Conservation (phyloP, 176 grass and related monocot species). For the Triticum aestivum region DNA sequence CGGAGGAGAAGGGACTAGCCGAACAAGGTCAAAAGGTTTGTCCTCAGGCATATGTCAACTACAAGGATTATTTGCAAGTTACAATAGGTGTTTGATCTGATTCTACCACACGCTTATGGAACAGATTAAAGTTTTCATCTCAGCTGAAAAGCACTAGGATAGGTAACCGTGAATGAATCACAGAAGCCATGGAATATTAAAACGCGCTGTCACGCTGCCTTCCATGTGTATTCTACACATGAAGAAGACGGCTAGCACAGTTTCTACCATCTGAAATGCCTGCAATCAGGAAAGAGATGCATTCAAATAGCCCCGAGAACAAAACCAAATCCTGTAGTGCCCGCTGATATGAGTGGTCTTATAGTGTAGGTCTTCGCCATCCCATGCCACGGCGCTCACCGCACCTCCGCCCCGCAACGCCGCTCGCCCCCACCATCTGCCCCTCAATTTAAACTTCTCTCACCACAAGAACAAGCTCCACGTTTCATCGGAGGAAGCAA, state of each 20-base stretch:
- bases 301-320: neutral
- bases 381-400: no score
- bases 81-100: neutral
- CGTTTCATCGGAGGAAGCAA: no score
- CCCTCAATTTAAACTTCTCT: no score
- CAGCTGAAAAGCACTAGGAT: neutral
- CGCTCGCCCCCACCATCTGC: no score
- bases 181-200: neutral
- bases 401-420: no score
- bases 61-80: neutral
- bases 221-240: neutral
- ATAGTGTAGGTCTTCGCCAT: no score
- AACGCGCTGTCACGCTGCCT: neutral
- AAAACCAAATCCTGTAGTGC: neutral
- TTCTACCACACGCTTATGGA: neutral
- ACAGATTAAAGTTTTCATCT: neutral
- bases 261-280: neutral
- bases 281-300: neutral
- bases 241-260: neutral
- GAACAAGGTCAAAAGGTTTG: neutral
- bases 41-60: neutral
- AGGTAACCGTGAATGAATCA: neutral
- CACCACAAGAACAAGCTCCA: no score
- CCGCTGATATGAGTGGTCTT: neutral
- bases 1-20: no score